Evolutionary conservation across 306 rosid genomes (phyloP).

Genomic region (Albizia julibrissin): DNA sequence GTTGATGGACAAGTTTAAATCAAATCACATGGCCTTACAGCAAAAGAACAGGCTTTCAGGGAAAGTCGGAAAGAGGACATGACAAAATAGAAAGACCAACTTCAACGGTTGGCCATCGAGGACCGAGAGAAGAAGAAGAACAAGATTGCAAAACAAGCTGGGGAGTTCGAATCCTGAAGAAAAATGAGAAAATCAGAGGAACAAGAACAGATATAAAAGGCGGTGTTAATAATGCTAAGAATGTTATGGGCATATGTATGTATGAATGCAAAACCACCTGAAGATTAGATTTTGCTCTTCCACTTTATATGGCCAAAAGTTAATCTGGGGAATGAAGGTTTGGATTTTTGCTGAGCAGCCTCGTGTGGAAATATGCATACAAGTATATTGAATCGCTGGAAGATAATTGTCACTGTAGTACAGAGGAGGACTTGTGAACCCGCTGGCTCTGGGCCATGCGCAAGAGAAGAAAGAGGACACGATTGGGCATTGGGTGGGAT

Average conservation of each 20-base stretch:
- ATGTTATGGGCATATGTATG: slow-evolving; percentile 3
- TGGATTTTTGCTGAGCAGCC: slow-evolving; percentile 10
- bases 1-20: slow-evolving; percentile 8
- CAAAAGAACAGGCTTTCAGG: neutral
- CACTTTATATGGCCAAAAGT: neutral
- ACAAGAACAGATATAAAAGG: neutral
- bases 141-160: slow-evolving; percentile 5
- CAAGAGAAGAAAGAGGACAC: neutral
- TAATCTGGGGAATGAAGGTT: neutral
- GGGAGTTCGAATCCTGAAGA: slow-evolving; percentile 25
- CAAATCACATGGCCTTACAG: slow-evolving; percentile 6
- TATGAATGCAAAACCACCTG: neutral
- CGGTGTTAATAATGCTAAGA: neutral
- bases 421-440: neutral
- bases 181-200: slow-evolving; percentile 13
- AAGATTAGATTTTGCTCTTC: neutral
- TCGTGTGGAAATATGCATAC: neutral
- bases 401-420: slow-evolving; percentile 12
- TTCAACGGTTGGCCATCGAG: slow-evolving; percentile 16
- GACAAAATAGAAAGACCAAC: slow-evolving; percentile 8
- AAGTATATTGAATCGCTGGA: neutral
- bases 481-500: neutral
- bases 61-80: slow-evolving; percentile 10
- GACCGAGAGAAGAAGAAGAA: slow-evolving; percentile 6
- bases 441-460: neutral